Evolutionary conservation across 1,284 basidiomycete species (phyloP).

Genomic region (Fomes fomentarius): DNA sequence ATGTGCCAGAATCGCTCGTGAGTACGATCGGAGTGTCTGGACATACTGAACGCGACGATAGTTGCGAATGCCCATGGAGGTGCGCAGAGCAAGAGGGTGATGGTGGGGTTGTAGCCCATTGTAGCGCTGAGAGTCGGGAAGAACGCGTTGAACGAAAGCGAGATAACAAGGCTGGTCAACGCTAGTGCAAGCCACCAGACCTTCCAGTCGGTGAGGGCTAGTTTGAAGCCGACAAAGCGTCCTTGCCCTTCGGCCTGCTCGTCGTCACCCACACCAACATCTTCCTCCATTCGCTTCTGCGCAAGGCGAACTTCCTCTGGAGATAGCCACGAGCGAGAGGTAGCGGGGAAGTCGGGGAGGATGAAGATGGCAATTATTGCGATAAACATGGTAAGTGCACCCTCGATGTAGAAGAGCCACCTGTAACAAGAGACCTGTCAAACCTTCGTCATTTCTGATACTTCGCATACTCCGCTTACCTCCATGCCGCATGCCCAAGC

Average conservation of each 20-base stretch:
- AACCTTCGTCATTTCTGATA: neutral
- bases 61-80: slow-evolving; percentile 79
- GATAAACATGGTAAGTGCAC: slow-evolving; percentile 65
- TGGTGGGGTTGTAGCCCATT: slow-evolving; percentile 65
- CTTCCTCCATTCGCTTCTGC: slow-evolving; percentile 72
- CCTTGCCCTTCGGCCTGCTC: slow-evolving; percentile 38
- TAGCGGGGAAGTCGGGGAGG: slow-evolving; percentile 78
- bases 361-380: slow-evolving; percentile 66
- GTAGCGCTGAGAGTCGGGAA: slow-evolving; percentile 74
- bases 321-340: slow-evolving; percentile 57
- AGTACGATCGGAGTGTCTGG: slow-evolving; percentile 67
- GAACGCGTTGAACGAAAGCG: slow-evolving; percentile 75
- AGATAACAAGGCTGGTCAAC: slow-evolving; percentile 56
- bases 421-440: slow-evolving; percentile 33
- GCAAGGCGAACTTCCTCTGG: slow-evolving; percentile 69
- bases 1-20: slow-evolving; percentile 71
- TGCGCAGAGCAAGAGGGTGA: slow-evolving; percentile 75
- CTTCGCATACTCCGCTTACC: slow-evolving; percentile 38
- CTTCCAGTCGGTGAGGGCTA: slow-evolving; percentile 72
- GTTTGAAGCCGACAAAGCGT: slow-evolving; percentile 49
- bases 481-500: slow-evolving; percentile 77
- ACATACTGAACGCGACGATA: slow-evolving; percentile 50
- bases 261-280: slow-evolving; percentile 56
- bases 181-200: slow-evolving; percentile 74
- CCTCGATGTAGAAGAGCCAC: slow-evolving; percentile 82